Evolutionary conservation across 129 eudicot species (phyloP).

Genomic region (Dittrichia graveolens): DNA sequence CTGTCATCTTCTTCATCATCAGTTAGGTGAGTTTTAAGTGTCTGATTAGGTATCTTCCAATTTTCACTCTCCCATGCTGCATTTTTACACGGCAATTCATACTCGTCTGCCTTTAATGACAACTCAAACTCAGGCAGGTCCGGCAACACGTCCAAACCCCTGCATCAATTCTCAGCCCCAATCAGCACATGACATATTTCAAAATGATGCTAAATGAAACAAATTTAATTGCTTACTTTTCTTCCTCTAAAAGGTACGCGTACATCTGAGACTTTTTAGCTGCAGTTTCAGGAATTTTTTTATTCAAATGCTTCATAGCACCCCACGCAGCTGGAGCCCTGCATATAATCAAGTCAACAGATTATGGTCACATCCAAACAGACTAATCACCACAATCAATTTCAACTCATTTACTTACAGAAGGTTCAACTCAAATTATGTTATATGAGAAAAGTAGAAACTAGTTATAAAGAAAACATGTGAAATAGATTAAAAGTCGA

Average conservation of each 20-base stretch:
- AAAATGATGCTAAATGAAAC: not conserved
- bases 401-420: no score
- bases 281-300: constrained; percentile 85
- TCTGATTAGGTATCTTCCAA: constrained; percentile 52
- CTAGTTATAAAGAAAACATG: not conserved
- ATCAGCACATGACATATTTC: not conserved
- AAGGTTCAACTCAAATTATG: no score
- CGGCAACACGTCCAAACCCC: constrained; percentile 69
- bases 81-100: constrained; percentile 58
- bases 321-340: constrained; percentile 92
- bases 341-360: constrained; percentile 8
- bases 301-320: constrained; percentile 80
- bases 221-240: constrained; percentile 59
- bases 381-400: not conserved
- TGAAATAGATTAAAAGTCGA: not conserved
- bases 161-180: constrained; percentile 32
- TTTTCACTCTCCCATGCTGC: constrained; percentile 59
- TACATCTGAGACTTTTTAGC: constrained; percentile 81
- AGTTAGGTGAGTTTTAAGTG: constrained; percentile 59
- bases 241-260: constrained; percentile 64
- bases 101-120: constrained; percentile 83
- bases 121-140: constrained; percentile 88
- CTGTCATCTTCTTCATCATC: constrained; percentile 48
- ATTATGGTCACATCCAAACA: constrained; percentile 1
- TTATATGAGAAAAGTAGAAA: no score